Evolutionary conservation across 2,329 filamentous ascomycete genomes (phyloP).

Genomic region (Calonectria leucothoes): DNA sequence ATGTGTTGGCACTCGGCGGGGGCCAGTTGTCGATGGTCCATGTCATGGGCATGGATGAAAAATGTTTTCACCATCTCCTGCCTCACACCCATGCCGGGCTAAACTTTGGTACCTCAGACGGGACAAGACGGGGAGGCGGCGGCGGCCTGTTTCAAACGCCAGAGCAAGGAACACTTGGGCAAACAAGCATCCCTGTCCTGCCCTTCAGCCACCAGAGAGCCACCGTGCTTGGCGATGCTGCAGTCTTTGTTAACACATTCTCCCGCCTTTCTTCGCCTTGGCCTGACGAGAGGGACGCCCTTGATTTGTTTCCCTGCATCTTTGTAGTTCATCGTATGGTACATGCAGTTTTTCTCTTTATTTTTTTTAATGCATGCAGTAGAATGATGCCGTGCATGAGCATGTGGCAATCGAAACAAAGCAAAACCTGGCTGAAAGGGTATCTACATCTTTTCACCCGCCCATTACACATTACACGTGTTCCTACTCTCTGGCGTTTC

Average conservation of each 20-base stretch:
- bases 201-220: neutral
- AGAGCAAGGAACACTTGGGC: neutral
- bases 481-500: conserved; percentile 29
- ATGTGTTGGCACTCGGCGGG: neutral
- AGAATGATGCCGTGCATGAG: conserved; percentile 2
- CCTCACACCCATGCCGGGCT: neutral
- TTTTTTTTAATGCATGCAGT: neutral
- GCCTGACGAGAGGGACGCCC: neutral
- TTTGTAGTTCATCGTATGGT: neutral
- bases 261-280: neutral
- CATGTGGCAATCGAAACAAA: neutral
- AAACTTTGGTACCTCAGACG: conserved; percentile 1
- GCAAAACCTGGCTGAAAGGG: neutral
- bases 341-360: neutral
- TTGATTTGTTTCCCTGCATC: neutral
- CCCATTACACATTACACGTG: conserved; percentile 5
- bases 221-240: neutral
- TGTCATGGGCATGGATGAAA: conserved; percentile 5
- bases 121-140: neutral
- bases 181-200: neutral
- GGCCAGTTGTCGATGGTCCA: conserved; percentile 5
- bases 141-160: neutral
- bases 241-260: neutral
- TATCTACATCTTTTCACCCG: neutral
- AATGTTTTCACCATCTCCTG: conserved; percentile 4